Percentiles rank a stretch among this genome's conserved stretches.
Evolutionary conservation across 2,329 filamentous ascomycete genomes (phyloP).

Genomic region (Verticillium klebahnii): DNA sequence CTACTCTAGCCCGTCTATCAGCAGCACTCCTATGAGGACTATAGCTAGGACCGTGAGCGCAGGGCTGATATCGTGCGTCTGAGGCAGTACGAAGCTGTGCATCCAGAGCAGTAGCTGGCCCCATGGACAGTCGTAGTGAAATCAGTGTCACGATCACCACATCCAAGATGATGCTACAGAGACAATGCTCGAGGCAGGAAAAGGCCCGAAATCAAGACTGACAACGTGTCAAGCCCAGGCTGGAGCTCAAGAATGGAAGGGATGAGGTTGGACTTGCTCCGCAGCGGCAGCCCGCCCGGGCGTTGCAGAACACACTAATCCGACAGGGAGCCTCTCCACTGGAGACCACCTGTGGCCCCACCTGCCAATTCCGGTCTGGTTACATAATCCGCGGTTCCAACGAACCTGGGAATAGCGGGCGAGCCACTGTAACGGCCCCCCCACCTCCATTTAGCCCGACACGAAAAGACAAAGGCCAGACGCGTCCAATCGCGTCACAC

Average conservation of each 20-base stretch:
- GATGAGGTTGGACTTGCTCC: not conserved
- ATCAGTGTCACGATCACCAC: too few species aligned
- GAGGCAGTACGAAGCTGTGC: too few species aligned
- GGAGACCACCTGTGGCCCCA: not conserved
- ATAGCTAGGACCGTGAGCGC: not conserved
- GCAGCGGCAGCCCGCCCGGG: not conserved
- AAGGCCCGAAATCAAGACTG: not conserved
- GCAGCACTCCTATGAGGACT: not conserved
- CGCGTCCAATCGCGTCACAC: conserved; percentile 2
- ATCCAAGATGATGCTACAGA: not conserved
- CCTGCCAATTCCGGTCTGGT: not conserved
- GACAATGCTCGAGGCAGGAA: not conserved
- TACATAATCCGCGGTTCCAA: not conserved
- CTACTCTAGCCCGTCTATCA: not conserved
- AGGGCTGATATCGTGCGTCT: not conserved
- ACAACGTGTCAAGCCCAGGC: not conserved
- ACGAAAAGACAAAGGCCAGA: not conserved
- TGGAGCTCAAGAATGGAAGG: not conserved
- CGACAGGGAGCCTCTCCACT: not conserved
- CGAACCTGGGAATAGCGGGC: too few species aligned
- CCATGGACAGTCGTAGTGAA: too few species aligned
- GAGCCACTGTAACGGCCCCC: too few species aligned
- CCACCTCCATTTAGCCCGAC: not conserved
- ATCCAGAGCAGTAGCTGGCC: too few species aligned
- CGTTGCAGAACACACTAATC: not conserved